phyloP scores from a whole-genome alignment of 495 filamentous ascomycete species.

The Aspergillus sclerotioniger region DNA sequence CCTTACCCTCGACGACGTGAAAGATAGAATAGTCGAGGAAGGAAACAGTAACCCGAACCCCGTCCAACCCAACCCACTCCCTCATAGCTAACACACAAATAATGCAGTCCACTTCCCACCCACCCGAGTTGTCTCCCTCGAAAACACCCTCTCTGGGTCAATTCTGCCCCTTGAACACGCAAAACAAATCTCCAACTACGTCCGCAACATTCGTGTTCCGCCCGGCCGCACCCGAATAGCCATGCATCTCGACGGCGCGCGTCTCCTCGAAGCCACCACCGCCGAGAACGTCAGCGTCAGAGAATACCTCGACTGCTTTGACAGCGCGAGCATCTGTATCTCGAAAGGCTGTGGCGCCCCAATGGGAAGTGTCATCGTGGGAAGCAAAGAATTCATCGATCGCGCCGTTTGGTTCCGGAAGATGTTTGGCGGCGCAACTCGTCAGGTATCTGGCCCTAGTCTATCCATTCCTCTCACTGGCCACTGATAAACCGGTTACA shows the following conservation, averaged over 20 bases:
- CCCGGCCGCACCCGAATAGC: slow-evolving; percentile 36
- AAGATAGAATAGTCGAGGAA: slow-evolving; percentile 47
- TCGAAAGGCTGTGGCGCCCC: slow-evolving; percentile 78
- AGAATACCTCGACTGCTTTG: slow-evolving; percentile 64
- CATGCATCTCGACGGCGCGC: slow-evolving; percentile 72
- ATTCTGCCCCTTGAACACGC: slow-evolving; percentile 66
- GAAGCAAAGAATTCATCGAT: slow-evolving; percentile 53
- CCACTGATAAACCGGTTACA: neutral
- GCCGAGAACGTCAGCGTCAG: slow-evolving; percentile 50
- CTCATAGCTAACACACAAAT: neutral
- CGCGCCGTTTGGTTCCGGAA: slow-evolving; percentile 67
- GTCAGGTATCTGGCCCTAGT: slow-evolving; percentile 46
- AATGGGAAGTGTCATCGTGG: slow-evolving; percentile 66
- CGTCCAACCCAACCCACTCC: neutral
- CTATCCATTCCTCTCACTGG: neutral
- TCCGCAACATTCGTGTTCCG: slow-evolving; percentile 43
- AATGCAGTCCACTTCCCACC: slow-evolving; percentile 59
- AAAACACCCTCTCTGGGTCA: slow-evolving; percentile 71
- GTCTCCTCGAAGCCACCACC: slow-evolving; percentile 64
- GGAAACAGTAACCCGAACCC: slow-evolving; percentile 30
- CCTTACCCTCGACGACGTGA: slow-evolving; percentile 65
- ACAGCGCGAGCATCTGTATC: slow-evolving; percentile 70
- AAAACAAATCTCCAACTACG: slow-evolving; percentile 57
- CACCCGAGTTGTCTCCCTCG: slow-evolving; percentile 65
- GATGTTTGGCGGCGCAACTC: slow-evolving; percentile 67